Base-by-base conservation (phyloP, 805 yeast genomes). In the Wickerhamiella allomyrinae region DNA sequence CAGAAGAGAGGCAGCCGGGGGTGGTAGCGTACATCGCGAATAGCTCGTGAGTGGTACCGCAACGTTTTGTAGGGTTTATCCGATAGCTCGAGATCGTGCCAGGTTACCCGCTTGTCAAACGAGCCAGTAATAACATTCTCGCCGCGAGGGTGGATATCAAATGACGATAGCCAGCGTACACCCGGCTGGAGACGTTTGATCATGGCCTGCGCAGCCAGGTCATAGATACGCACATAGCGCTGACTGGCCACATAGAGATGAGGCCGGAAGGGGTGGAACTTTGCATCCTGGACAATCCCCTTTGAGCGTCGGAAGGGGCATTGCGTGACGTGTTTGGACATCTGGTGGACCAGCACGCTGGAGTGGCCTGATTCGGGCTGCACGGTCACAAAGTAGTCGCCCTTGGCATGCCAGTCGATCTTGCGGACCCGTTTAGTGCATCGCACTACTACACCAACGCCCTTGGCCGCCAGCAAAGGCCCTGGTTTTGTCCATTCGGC, bases 241-340 rank as follows among this genome's bases (percentile, higher is more conserved):
- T 91, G 98, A 9, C 95, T 82, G 53, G 89, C 86, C 40, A 91
- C 97, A 56, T 83, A 82, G 47, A 91, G 70, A 58, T 84, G 93
- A 20, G 98, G 98, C 56, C 83, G 79, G 66, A 82, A 79, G 23
- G 98, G 98, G 63, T 91, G 98, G 76, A 91, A 91, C 61, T 80
- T 81, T 48, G 95, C 96, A 59, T 86, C 94, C 79, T 86, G 86
- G 37, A 87, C 79, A 48, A 89, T 79, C 51, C 98, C 98, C 66
- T 83, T 83, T 27, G 94, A 75, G 62, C 84, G 84, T 52, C 77
- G 73, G 74, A 91, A 91, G 46, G 98, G 98, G 9, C 95, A 82
- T 66, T 91, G 98, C 14, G 97, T 79, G 46, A 80, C 71, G 65
- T 91, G 97, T 62, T 85, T 85, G 3, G 96, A 85, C 39, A 91